Percentiles rank a stretch among this genome's conserved stretches.
Conservation (phyloP, 148 eudicot species). For the Linanthus parryae region DNA sequence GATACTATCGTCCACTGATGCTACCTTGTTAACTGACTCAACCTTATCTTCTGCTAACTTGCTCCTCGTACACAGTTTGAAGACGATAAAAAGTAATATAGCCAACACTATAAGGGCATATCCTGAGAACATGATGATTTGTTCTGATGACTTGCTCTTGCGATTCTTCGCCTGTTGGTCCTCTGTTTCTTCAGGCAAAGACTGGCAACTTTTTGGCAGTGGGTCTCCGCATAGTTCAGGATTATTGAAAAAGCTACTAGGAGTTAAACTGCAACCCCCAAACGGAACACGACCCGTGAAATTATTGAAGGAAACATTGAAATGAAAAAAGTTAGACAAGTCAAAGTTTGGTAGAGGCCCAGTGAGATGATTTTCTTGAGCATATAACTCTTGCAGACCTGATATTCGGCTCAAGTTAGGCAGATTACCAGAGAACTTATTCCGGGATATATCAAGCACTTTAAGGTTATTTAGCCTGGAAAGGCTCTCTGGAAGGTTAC, state of each 20-base stretch:
- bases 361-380: constrained; percentile 26
- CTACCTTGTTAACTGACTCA: neutral
- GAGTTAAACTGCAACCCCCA: constrained; percentile 13
- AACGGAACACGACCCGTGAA: constrained; percentile 26
- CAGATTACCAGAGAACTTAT: constrained; percentile 25
- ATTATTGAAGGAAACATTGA: constrained; percentile 34
- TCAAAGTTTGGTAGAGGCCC: constrained; percentile 26
- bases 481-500: constrained; percentile 18
- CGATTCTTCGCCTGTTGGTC: neutral
- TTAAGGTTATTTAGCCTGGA: constrained; percentile 22
- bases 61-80: constrained; percentile 15
- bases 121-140: constrained; percentile 29
- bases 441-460: constrained; percentile 22
- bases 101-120: constrained; percentile 25
- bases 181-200: too few species aligned
- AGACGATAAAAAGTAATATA: constrained; percentile 8
- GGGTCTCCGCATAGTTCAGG: constrained; percentile 26
- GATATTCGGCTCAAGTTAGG: constrained; percentile 25
- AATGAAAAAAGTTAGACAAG: constrained; percentile 16
- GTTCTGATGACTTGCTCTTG: constrained; percentile 2
- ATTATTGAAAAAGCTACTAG: constrained; percentile 19
- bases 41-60: constrained; percentile 6
- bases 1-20: constrained; percentile 1
- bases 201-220: constrained; percentile 24
- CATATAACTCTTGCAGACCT: constrained; percentile 23